Conservation (phyloP, 1,139 yeast species). For the Candida neerlandica region DNA sequence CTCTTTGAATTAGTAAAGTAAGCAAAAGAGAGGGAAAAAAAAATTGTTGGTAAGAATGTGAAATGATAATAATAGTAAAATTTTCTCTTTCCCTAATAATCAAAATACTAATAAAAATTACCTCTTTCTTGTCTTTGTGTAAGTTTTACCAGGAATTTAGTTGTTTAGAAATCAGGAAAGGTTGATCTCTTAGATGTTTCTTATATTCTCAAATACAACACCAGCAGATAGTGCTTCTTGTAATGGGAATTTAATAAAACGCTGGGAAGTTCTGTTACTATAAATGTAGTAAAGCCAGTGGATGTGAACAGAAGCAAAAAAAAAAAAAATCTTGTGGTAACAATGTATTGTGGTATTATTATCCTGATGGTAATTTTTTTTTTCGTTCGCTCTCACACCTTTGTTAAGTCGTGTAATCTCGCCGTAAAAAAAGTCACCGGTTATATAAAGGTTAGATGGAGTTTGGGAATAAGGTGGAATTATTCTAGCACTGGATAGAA, state of each 20-base stretch:
- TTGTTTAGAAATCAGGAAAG: not conserved
- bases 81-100: not conserved
- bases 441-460: not conserved
- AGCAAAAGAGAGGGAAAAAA: not conserved
- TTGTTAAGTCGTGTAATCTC: not conserved
- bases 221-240: not conserved
- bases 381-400: too few relatives aligned
- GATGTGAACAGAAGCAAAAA: too few relatives aligned
- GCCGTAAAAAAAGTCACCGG: not conserved
- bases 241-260: not conserved
- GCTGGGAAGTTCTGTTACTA: not conserved
- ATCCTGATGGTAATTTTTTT: not conserved
- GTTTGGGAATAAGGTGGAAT: not conserved
- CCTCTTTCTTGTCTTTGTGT: not conserved
- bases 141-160: not conserved
- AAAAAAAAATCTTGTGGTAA: not conserved
- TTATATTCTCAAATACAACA: not conserved
- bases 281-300: too few relatives aligned
- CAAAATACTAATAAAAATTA: too few relatives aligned
- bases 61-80: not conserved
- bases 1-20: not conserved
- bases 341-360: not conserved
- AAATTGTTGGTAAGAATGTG: conserved; percentile 2
- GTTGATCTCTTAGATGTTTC: not conserved
- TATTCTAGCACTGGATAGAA: not conserved